Base-by-base conservation (phyloP, 345 rosid genomes). In the Citrus maxima region DNA sequence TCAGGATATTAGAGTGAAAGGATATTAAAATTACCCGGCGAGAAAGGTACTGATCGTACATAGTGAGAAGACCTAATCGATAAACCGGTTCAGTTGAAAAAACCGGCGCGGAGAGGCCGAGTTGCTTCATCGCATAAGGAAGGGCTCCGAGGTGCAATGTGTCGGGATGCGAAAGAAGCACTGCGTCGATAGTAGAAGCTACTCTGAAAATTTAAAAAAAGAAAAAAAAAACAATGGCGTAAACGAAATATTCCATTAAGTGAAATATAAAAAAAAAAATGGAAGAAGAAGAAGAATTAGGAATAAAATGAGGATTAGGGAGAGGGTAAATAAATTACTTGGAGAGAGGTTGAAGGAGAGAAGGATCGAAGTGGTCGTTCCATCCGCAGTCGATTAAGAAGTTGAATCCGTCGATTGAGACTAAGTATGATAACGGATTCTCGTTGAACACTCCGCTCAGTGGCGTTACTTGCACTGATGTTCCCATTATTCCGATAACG, bases 371-470 rank as follows among this genome's bases (percentile, higher is more conserved):
- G 72, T 88, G 92, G 82, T 96, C 99, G 84, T 96, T 96, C 99
- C 99, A 96, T 51, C 99, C 99, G 78, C 98, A 96, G 76, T 96
- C 99, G 80, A 94, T 59, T 35, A 96, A 82, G 92, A 96, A 90
- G 83, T 89, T 91, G 87, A 96, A 96, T 80, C 91, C 90, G 78
- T 96, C 98, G 37, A 96, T 81, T 83, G 97, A 91, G 82, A 94
- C 90, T n/a, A 94, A 75, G 88, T 96, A 96, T 0, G 97, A 90
- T 38, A 94, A 84, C 27, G 99, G 97, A 66, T 93, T 94, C 90
- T 94, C 98, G 77, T 90, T 96, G 94, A 90, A 96, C 30, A 89
- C 98, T 55, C 99, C 99, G 58, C 95, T 85, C 2, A 96, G 80
- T 0, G 98, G 97, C 32, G 92, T 85, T 10, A 94, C 90, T 81